Conservation (phyloP, 352 stramenopile genomes). For the Plasmopara muralis region DNA sequence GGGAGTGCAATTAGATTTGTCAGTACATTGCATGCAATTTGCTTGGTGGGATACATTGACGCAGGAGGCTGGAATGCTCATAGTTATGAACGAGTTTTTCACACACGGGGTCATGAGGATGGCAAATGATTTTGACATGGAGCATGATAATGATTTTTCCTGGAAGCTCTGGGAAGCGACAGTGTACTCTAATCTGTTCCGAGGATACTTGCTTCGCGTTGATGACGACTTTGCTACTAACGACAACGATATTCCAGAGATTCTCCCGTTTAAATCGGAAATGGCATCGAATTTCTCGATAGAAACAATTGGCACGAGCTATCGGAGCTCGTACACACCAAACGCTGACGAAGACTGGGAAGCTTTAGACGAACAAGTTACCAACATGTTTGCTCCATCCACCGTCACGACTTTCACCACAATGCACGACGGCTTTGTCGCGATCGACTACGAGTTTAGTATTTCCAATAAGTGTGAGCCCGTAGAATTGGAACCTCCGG, state of each 20-base stretch:
- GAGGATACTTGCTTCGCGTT: constrained; percentile 45
- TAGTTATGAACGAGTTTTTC: constrained; percentile 45
- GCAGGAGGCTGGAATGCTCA: constrained; percentile 44
- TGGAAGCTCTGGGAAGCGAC: constrained; percentile 57
- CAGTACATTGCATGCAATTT: constrained; percentile 46
- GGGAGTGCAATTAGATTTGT: constrained; percentile 63
- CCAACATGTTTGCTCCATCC: constrained; percentile 25
- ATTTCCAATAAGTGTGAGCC: constrained; percentile 19
- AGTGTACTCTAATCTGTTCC: constrained; percentile 49
- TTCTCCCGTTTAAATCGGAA: constrained; percentile 28
- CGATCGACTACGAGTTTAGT: constrained; percentile 42
- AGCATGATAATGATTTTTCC: not conserved
- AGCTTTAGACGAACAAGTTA: constrained; percentile 21
- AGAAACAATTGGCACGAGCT: constrained; percentile 55
- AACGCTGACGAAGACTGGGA: constrained; percentile 14
- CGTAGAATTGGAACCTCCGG: constrained; percentile 9
- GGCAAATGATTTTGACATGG: not conserved
- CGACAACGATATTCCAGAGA: constrained; percentile 6
- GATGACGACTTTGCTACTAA: constrained; percentile 7
- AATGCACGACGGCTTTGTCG: constrained; percentile 44
- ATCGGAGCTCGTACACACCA: constrained; percentile 28
- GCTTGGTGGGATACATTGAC: constrained; percentile 60
- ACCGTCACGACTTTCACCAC: constrained; percentile 25
- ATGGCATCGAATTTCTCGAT: constrained; percentile 51
- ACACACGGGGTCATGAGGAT: constrained; percentile 36